Conservation (phyloP, 192 early-diverging fungal genomes). For the Backusella parvicylindrica region DNA sequence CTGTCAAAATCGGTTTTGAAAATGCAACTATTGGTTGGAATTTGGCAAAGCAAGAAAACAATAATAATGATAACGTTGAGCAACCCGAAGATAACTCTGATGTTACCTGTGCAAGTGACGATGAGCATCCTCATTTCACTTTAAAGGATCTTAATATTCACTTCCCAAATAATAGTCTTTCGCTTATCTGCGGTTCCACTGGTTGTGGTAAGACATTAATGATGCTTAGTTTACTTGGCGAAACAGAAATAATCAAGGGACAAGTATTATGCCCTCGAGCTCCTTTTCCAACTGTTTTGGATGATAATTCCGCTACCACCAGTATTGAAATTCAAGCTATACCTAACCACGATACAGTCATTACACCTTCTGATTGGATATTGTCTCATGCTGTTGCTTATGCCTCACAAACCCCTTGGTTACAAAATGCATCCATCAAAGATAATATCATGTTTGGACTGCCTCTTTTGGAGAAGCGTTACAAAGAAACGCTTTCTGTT, state of each 20-base stretch:
- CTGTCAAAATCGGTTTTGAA: constrained; percentile 35
- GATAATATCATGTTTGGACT: constrained; percentile 65
- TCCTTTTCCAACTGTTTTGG: neutral
- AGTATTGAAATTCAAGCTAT: neutral
- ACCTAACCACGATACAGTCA: neutral
- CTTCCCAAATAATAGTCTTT: constrained; percentile 45
- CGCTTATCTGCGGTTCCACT: constrained; percentile 67
- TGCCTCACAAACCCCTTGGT: constrained; percentile 63
- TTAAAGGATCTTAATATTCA: constrained; percentile 43
- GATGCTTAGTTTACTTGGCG: constrained; percentile 77
- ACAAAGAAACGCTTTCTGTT: constrained; percentile 36
- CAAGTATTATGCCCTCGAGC: constrained; percentile 33
- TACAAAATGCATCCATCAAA: constrained; percentile 70
- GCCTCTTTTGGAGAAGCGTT: constrained; percentile 21
- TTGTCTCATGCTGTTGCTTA: constrained; percentile 63
- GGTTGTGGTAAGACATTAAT: constrained; percentile 86
- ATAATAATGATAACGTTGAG: neutral
- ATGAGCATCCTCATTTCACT: constrained; percentile 22
- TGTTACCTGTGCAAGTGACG: neutral
- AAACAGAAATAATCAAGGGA: constrained; percentile 37
- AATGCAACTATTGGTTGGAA: constrained; percentile 54
- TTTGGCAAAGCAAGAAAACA: neutral
- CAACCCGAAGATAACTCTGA: neutral
- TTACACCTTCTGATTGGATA: constrained; percentile 25
- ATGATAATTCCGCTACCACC: neutral